Evolutionary conservation across 768 basidiomycete species (phyloP).

Genomic region (Auricularia sp.): DNA sequence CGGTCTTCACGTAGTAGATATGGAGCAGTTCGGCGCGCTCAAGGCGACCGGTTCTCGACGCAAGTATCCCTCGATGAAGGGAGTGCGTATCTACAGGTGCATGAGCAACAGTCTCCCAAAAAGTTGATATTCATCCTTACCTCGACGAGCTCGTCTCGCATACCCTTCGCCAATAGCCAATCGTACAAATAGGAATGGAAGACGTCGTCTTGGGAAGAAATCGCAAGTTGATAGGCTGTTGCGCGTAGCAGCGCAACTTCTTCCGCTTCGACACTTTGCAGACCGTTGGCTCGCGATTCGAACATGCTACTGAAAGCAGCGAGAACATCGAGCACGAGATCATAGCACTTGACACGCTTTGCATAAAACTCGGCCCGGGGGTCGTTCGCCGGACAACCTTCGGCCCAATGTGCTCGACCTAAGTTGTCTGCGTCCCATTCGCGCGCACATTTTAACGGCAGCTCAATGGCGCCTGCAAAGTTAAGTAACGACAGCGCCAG

Average conservation of each 20-base stretch:
- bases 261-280: conserved; percentile 20
- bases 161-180: conserved; percentile 73
- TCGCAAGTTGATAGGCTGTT: conserved; percentile 81
- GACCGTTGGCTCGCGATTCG: conserved; percentile 29
- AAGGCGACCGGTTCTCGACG: conserved; percentile 69
- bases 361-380: conserved; percentile 48
- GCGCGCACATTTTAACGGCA: conserved; percentile 76
- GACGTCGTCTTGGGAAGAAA: conserved; percentile 78
- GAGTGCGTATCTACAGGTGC: conserved; percentile 60
- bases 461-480: conserved; percentile 62
- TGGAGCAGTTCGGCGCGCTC: conserved; percentile 84
- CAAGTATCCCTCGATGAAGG: conserved; percentile 83
- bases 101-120: neutral
- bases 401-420: conserved; percentile 69
- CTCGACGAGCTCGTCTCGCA: conserved; percentile 85
- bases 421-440: conserved; percentile 66
- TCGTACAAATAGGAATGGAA: conserved; percentile 94
- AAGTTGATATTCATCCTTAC: conserved; percentile 34
- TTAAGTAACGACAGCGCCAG: neutral
- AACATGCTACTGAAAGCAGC: conserved; percentile 53
- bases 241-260: conserved; percentile 65
- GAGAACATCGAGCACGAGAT: conserved; percentile 73
- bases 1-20: conserved; percentile 94
- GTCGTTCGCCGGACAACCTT: conserved; percentile 49
- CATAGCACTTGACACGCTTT: conserved; percentile 64